Conservation (phyloP, 192 early-diverging fungal species). For the Thamnidium elegans region DNA sequence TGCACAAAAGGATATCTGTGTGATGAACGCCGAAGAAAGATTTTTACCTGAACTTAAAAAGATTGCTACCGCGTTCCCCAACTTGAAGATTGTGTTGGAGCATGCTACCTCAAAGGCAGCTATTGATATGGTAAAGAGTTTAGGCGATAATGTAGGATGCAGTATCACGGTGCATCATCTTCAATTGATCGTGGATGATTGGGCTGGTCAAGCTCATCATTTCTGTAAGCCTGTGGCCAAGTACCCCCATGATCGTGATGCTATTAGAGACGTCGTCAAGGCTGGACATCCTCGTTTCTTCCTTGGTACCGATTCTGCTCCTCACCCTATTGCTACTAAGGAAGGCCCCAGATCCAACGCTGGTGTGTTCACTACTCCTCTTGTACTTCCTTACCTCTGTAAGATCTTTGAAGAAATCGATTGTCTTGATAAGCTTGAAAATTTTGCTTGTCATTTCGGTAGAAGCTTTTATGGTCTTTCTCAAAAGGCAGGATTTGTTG, state of each 20-base stretch:
- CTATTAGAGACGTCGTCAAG: constrained; percentile 74
- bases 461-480: constrained; percentile 81
- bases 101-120: constrained; percentile 95
- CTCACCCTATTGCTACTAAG: constrained; percentile 86
- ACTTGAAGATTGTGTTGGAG: constrained; percentile 92
- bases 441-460: constrained; percentile 85
- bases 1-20: constrained; percentile 79
- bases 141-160: constrained; percentile 90
- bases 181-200: constrained; percentile 89
- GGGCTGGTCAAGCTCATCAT: constrained; percentile 95
- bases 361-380: constrained; percentile 90
- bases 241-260: constrained; percentile 86
- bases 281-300: constrained; percentile 91
- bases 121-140: constrained; percentile 86
- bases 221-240: constrained; percentile 99
- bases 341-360: constrained; percentile 80
- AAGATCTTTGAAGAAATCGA: constrained; percentile 85
- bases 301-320: constrained; percentile 94
- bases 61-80: constrained; percentile 88
- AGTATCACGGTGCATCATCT: constrained; percentile 96
- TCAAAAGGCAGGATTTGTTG: constrained; percentile 43
- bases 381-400: constrained; percentile 82
- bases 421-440: constrained; percentile 73
- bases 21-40: constrained; percentile 93
- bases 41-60: constrained; percentile 85